Percentiles rank a stretch among this genome's conserved stretches.
phyloP scores from a whole-genome alignment of 306 rosid species.

The Cicer cuneatum region DNA sequence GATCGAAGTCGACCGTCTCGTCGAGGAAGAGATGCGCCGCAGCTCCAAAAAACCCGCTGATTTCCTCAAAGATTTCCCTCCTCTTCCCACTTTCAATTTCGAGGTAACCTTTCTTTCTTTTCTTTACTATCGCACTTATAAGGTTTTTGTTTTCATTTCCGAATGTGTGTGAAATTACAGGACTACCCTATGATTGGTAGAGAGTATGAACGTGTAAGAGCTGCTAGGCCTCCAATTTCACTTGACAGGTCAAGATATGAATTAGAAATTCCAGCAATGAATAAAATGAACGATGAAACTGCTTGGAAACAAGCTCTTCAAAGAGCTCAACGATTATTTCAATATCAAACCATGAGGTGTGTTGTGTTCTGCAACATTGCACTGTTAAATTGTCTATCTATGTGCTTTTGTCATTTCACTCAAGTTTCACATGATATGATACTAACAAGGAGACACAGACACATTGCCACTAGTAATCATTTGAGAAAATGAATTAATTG shows the following conservation, averaged over 20 bases:
- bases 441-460: no score
- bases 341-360: conserved; percentile 75
- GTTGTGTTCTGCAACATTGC: not conserved
- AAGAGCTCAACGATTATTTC: conserved; percentile 74
- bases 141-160: no score
- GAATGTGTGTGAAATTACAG: conserved; percentile 38
- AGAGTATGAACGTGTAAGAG: conserved; percentile 90
- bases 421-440: no score
- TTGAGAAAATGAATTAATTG: no score
- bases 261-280: conserved; percentile 61
- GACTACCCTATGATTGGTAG: conserved; percentile 86
- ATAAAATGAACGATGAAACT: conserved; percentile 76
- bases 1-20: conserved; percentile 81
- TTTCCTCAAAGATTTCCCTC: conserved; percentile 91
- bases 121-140: no score
- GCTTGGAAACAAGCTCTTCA: conserved; percentile 87
- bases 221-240: conserved; percentile 81
- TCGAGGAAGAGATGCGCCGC: conserved; percentile 94
- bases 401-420: no score
- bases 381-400: no score
- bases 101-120: conserved; percentile 45
- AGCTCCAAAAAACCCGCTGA: conserved; percentile 83
- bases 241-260: conserved; percentile 77
- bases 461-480: no score
- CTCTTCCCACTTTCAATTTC: conserved; percentile 73